Evolutionary conservation across 176 grass and related monocot species (phyloP).

Genomic region (Eragrostis curvula): DNA sequence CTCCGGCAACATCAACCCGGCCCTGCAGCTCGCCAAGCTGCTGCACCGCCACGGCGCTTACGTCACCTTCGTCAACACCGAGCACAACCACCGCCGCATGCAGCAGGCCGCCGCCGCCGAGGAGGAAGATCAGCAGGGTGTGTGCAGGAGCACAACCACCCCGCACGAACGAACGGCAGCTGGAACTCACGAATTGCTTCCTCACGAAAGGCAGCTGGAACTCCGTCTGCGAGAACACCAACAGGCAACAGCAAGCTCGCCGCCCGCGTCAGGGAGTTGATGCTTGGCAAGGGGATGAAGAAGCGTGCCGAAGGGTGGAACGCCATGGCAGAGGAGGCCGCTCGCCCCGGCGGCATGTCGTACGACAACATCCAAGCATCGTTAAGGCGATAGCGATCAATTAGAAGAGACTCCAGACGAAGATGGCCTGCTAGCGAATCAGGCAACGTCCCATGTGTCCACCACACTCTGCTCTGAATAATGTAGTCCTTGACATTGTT

Average conservation of each 20-base stretch:
- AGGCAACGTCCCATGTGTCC: too few species aligned
- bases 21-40: conserved; percentile 5
- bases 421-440: too few species aligned
- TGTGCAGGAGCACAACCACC: neutral
- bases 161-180: too few species aligned
- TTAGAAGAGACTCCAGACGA: too few species aligned
- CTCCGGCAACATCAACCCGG: conserved; percentile 42
- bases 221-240: neutral
- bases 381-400: neutral
- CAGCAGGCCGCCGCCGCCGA: neutral
- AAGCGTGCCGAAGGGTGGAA: neutral
- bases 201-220: neutral
- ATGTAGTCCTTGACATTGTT: too few species aligned
- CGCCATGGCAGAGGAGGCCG: neutral
- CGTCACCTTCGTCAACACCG: conserved; percentile 35
- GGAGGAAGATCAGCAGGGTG: too few species aligned
- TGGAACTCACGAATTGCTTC: neutral
- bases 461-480: too few species aligned
- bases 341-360: neutral
- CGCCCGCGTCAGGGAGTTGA: neutral
- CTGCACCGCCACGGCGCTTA: neutral
- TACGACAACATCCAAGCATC: neutral
- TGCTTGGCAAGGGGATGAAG: neutral
- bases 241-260: neutral
- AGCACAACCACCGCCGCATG: conserved; percentile 3